Evolutionary conservation across 2,329 filamentous ascomycete species (phyloP).

Genomic region (Sarocladium oryzae): DNA sequence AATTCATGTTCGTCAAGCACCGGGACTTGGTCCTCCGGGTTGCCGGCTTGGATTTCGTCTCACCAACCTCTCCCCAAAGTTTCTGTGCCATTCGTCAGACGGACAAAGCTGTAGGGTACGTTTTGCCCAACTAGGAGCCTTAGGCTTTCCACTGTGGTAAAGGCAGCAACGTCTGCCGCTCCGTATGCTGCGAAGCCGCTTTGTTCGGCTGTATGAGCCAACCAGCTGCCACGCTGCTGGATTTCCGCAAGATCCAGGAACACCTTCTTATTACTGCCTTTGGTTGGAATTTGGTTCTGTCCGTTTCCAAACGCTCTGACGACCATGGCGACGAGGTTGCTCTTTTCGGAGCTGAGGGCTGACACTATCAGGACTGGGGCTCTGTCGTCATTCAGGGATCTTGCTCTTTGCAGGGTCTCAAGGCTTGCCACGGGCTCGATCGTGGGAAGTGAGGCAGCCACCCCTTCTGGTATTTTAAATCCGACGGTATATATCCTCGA

Average conservation of each 20-base stretch:
- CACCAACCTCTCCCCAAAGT: background rate
- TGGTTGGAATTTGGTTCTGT: constrained; percentile 20
- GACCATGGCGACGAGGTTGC: constrained; percentile 69
- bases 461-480: constrained; percentile 57
- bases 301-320: constrained; percentile 61
- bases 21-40: background rate
- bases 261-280: constrained; percentile 50
- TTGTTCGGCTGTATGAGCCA: constrained; percentile 58
- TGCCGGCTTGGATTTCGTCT: background rate
- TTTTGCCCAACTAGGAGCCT: constrained; percentile 77
- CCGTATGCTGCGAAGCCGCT: constrained; percentile 77
- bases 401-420: constrained; percentile 51
- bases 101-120: constrained; percentile 80
- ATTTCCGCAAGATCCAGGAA: constrained; percentile 71
- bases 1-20: background rate
- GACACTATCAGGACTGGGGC: constrained; percentile 78
- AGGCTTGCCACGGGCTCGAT: constrained; percentile 77
- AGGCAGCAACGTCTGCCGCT: constrained; percentile 72
- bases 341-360: constrained; percentile 71
- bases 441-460: constrained; percentile 57
- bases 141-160: constrained; percentile 77
- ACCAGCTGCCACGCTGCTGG: constrained; percentile 55
- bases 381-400: constrained; percentile 39
- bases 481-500: constrained; percentile 80
- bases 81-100: constrained; percentile 34